Conservation (phyloP, 345 rosid genomes). For the Citrus inodora region DNA sequence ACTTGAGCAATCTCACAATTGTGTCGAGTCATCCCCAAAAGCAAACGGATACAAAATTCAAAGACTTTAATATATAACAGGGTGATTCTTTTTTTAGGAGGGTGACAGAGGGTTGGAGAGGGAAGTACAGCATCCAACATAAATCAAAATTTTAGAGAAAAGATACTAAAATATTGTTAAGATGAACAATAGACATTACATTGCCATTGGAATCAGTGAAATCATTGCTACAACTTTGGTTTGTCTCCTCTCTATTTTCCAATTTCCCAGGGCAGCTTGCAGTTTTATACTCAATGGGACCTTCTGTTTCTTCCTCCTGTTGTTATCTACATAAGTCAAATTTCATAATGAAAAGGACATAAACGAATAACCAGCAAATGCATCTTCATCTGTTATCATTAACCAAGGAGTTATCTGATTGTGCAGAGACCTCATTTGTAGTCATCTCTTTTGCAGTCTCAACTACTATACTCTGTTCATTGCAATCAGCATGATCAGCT, state of each 20-base stretch:
- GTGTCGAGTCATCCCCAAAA: not conserved
- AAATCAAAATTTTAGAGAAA: not conserved
- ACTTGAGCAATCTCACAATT: not conserved
- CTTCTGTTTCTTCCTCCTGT: constrained; percentile 58
- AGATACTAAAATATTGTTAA: not conserved
- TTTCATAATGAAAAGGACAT: constrained; percentile 36
- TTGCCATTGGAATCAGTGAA: constrained; percentile 41
- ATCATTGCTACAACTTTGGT: constrained; percentile 32
- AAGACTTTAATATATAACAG: not conserved
- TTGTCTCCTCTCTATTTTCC: constrained; percentile 23
- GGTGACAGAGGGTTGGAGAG: not conserved
- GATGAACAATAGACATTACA: constrained; percentile 42
- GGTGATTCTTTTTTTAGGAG: not conserved
- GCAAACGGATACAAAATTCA: not conserved
- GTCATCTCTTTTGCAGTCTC: constrained; percentile 23
- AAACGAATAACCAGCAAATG: constrained; percentile 12
- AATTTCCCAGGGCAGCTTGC: constrained; percentile 22
- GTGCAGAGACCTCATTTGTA: constrained; percentile 31
- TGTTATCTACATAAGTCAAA: constrained; percentile 47
- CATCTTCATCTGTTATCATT: constrained; percentile 5
- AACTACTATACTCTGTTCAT: constrained; percentile 25
- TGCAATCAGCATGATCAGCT: constrained; percentile 17
- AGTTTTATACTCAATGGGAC: constrained; percentile 22
- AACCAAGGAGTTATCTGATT: constrained; percentile 6
- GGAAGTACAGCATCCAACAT: not conserved